Percentiles rank a stretch among this genome's conserved stretches.
These are phyloP conservation scores for Aspergillus baeticus DNA, from an alignment of 495 filamentous ascomycete genomes.

Conservation along the genomic window DNA sequence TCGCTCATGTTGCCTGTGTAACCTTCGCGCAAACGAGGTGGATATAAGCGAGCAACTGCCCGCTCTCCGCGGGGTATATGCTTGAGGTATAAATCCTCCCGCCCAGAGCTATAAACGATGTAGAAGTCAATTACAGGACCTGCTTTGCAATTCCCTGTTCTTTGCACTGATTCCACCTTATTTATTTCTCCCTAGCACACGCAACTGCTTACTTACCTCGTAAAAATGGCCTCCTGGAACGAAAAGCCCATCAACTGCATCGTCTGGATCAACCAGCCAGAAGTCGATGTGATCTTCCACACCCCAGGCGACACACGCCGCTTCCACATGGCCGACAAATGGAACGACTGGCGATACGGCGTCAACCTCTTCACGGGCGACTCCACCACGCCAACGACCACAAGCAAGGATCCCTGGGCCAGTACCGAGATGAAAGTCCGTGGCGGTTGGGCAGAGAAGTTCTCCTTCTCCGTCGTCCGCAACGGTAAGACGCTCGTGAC, in stretches of 20 bases:
- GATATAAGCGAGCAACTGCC: too few species aligned
- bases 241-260: not conserved
- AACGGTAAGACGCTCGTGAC: not conserved
- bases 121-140: too few species aligned
- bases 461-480: not conserved
- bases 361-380: not conserved
- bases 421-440: not conserved
- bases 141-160: too few species aligned
- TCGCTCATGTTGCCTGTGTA: too few species aligned
- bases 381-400: not conserved
- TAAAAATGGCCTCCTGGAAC: not conserved
- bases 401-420: not conserved
- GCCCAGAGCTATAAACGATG: too few species aligned
- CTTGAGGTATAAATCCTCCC: too few species aligned
- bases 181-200: too few species aligned
- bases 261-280: not conserved
- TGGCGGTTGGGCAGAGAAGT: not conserved
- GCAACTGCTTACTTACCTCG: too few species aligned
- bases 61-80: too few species aligned
- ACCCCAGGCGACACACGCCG: not conserved
- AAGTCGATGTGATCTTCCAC: not conserved
- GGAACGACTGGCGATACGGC: not conserved
- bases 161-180: too few species aligned
- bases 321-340: not conserved
- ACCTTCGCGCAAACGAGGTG: too few species aligned